Percentiles rank a stretch among this genome's conserved stretches.
These are phyloP conservation scores for Ochetophila trinervis DNA, from an alignment of 306 rosid genomes.

Conservation along the genomic window DNA sequence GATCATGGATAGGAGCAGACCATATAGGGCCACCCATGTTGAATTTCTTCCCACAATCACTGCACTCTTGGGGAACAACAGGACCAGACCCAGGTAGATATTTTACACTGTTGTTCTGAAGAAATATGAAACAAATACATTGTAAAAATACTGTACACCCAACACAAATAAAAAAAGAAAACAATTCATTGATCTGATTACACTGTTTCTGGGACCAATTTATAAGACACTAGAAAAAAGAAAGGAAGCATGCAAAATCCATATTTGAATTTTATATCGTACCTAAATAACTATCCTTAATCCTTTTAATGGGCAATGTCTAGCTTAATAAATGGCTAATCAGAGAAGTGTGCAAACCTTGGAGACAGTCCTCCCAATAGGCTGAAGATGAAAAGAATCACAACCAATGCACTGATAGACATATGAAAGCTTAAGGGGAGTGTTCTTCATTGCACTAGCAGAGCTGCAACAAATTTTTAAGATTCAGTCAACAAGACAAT, in stretches of 20 bases:
- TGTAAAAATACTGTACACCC: background rate
- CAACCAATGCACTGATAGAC: slow-evolving; percentile 97
- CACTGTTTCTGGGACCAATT: background rate
- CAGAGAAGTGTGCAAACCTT: slow-evolving; percentile 55
- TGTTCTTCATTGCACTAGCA: slow-evolving; percentile 90
- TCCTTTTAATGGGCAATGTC: background rate
- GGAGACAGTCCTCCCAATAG: slow-evolving; percentile 73
- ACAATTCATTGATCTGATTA: background rate
- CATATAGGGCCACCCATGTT: slow-evolving; percentile 98
- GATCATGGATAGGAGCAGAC: slow-evolving; percentile 96
- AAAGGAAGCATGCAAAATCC: background rate
- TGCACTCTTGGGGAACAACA: slow-evolving; percentile 80
- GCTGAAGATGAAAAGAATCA: slow-evolving; percentile 94
- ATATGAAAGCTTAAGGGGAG: slow-evolving; percentile 94
- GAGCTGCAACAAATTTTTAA: slow-evolving; percentile 65
- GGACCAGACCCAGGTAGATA: slow-evolving; percentile 93
- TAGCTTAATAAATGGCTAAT: slow-evolving; percentile 18
- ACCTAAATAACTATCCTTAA: background rate
- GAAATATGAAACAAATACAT: background rate
- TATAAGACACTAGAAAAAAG: background rate
- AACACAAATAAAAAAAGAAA: background rate
- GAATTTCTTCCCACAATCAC: slow-evolving; percentile 86
- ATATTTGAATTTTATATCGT: background rate
- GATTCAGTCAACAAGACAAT: slow-evolving; percentile 24
- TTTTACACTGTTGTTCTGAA: slow-evolving; percentile 77